Evolutionary conservation across 2,329 filamentous ascomycete genomes (phyloP).

Genomic region (Trichoderma breve): DNA sequence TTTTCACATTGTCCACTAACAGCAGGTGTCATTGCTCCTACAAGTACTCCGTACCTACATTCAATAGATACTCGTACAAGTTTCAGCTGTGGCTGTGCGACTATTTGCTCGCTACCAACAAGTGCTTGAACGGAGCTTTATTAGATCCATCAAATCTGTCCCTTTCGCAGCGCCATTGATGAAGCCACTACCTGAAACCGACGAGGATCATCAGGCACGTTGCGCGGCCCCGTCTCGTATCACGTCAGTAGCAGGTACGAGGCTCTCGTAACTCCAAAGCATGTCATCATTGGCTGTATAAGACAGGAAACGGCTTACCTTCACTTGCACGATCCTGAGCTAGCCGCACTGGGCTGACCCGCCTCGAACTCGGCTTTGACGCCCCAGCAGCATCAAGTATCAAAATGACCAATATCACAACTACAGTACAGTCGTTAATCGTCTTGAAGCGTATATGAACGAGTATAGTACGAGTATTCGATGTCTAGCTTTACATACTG

Average conservation of each 20-base stretch:
- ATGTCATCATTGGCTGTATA: background rate
- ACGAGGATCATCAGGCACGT: constrained; percentile 12
- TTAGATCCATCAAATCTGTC: background rate
- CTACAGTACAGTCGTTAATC: background rate
- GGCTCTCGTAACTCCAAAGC: background rate
- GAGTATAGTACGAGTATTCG: background rate
- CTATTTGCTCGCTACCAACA: background rate
- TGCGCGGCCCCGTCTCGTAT: constrained; percentile 7
- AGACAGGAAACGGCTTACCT: background rate
- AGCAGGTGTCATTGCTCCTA: background rate
- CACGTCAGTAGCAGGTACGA: background rate
- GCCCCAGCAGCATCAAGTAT: background rate
- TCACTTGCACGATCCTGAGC: background rate
- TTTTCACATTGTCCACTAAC: background rate
- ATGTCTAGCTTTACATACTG: background rate
- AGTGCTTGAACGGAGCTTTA: background rate
- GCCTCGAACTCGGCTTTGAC: background rate
- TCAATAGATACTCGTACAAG: background rate
- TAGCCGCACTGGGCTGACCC: background rate
- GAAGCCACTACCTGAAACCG: constrained; percentile 13
- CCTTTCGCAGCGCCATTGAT: background rate
- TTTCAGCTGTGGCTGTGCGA: background rate
- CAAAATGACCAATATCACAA: background rate
- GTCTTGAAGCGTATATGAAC: background rate
- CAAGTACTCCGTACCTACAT: background rate